Conservation (phyloP, 1,139 yeast genomes). For the Suhomyces terraborum region DNA sequence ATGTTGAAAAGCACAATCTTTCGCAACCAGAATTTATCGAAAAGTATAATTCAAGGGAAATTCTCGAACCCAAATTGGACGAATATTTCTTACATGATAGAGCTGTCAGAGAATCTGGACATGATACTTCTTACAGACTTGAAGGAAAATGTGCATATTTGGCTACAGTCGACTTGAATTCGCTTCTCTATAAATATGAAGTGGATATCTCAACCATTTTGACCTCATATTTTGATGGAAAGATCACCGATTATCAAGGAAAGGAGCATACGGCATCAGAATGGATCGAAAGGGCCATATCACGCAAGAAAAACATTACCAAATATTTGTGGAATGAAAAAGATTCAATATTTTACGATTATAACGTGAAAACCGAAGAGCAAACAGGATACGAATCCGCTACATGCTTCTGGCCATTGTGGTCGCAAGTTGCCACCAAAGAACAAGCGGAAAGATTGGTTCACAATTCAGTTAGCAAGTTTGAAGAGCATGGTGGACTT, state of each 20-base stretch:
- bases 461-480: slow-evolving; percentile 58
- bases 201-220: slow-evolving; percentile 74
- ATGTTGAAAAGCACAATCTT: slow-evolving; percentile 61
- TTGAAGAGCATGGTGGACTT: slow-evolving; percentile 88
- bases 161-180: slow-evolving; percentile 89
- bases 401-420: slow-evolving; percentile 89
- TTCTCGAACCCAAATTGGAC: slow-evolving; percentile 78
- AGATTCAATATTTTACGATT: slow-evolving; percentile 81
- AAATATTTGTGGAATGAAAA: slow-evolving; percentile 84
- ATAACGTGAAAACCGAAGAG: slow-evolving; percentile 59
- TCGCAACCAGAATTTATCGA: slow-evolving; percentile 69
- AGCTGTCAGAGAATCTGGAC: slow-evolving; percentile 96
- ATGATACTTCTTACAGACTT: slow-evolving; percentile 87
- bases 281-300: slow-evolving; percentile 63
- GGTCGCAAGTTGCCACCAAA: slow-evolving; percentile 74
- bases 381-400: slow-evolving; percentile 81
- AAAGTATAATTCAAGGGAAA: slow-evolving; percentile 65
- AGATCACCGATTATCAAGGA: slow-evolving; percentile 37
- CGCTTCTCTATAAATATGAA: slow-evolving; percentile 88
- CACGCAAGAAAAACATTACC: slow-evolving; percentile 59
- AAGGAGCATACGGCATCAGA: slow-evolving; percentile 49
- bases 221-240: slow-evolving; percentile 55
- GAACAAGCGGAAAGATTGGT: slow-evolving; percentile 75
- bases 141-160: slow-evolving; percentile 88
- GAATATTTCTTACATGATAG: slow-evolving; percentile 90